A percentile compares a stretch with the other conserved stretches of the same genome.
phyloP scores from a whole-genome alignment of 2,329 filamentous ascomycete species.

The Paracorniculantispora psalliotae region DNA sequence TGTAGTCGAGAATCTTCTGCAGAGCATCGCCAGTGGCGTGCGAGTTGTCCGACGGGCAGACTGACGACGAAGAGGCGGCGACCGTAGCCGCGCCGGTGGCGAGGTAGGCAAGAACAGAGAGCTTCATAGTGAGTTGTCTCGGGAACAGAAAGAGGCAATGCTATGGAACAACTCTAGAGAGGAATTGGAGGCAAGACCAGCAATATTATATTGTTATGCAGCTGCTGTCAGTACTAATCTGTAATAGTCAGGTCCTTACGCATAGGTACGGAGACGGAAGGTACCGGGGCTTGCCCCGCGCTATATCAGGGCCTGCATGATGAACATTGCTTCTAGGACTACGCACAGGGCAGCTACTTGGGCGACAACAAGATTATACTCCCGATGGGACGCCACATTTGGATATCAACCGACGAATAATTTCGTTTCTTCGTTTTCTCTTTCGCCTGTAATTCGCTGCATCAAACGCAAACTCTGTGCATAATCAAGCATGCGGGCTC shows the following conservation, averaged over 20 bases:
- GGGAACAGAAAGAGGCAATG: background rate
- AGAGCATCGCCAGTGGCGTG: conserved; percentile 1
- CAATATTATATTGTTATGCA: background rate
- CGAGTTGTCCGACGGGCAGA: conserved; percentile 9
- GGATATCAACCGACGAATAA: background rate
- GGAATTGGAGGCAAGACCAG: background rate
- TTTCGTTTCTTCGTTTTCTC: background rate
- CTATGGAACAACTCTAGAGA: too few species aligned
- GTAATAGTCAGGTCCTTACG: conserved; percentile 7
- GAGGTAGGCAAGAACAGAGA: background rate
- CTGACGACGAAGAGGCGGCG: conserved; percentile 3
- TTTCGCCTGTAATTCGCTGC: too few species aligned
- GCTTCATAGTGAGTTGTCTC: conserved; percentile 1
- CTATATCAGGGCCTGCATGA: background rate
- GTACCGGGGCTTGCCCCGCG: background rate
- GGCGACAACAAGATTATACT: background rate
- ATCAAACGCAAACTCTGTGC: too few species aligned
- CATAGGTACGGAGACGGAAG: background rate
- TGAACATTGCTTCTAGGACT: background rate
- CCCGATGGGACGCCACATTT: background rate
- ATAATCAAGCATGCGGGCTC: too few species aligned
- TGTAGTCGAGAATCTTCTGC: conserved; percentile 10
- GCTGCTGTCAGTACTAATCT: background rate
- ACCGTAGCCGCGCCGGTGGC: background rate
- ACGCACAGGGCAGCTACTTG: background rate